Evolutionary conservation across 768 basidiomycete species (phyloP).

Genomic region (Pulveroboletus frians): DNA sequence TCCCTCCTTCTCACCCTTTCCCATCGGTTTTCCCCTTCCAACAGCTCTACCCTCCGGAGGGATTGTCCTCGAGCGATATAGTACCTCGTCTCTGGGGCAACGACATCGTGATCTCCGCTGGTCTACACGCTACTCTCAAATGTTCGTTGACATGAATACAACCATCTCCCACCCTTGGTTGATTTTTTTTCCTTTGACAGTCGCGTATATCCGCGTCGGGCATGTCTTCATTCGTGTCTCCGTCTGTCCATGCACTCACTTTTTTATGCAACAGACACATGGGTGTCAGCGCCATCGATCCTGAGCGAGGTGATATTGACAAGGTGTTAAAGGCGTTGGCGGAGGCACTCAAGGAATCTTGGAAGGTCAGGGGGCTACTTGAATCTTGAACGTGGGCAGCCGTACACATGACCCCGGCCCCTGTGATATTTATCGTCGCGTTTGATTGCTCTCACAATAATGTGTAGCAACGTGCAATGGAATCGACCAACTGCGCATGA

Average conservation of each 20-base stretch:
- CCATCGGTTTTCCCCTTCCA: background rate
- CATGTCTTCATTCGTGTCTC: slow-evolving; percentile 26
- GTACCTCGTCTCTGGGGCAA: slow-evolving; percentile 67
- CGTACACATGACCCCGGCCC: background rate
- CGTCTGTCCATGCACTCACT: slow-evolving; percentile 3
- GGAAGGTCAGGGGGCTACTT: slow-evolving; percentile 11
- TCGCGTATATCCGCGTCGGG: slow-evolving; percentile 92
- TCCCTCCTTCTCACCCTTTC: background rate
- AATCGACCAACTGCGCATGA: background rate
- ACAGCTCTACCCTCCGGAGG: slow-evolving; percentile 80
- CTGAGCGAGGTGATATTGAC: slow-evolving; percentile 68
- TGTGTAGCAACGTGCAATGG: background rate
- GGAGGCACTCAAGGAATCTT: slow-evolving; percentile 44
- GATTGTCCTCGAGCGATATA: slow-evolving; percentile 70
- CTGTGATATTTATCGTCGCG: background rate
- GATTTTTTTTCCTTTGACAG: slow-evolving; percentile 32
- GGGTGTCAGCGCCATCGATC: slow-evolving; percentile 78
- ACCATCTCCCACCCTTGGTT: background rate
- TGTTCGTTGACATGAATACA: slow-evolving; percentile 37
- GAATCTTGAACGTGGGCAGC: background rate
- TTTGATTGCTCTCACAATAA: background rate
- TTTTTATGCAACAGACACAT: slow-evolving; percentile 57
- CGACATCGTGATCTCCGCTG: slow-evolving; percentile 81
- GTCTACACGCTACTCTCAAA: slow-evolving; percentile 79
- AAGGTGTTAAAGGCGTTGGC: slow-evolving; percentile 61